Evolutionary conservation across 495 filamentous ascomycete species (phyloP), one percentile per base, ranked within the genome.

Genomic region (Neurospora sp.): DNA sequence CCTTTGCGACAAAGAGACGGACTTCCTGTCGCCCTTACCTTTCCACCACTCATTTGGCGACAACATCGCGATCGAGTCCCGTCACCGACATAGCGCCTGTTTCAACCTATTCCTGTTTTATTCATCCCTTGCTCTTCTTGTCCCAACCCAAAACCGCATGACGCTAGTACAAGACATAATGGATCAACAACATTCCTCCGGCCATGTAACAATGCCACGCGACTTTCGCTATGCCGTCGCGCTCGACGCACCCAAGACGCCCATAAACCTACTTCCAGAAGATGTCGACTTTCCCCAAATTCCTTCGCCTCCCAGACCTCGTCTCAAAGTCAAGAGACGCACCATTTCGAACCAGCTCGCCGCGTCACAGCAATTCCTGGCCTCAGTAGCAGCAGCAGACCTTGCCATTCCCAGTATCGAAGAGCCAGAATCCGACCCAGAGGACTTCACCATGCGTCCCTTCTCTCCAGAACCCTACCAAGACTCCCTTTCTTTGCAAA

Each of bases 351-450:
- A 78, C 11, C 83, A 83, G 61, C 77, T 86, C 18, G 77, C 83
- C 35, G 86, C 86, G 22, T 85, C 87, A 5, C 83, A 88, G 71
- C 85, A 88, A 35, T 88, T 88, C 72, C 80, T 88, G 4, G 86
- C 85, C 10, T 88, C 86, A 4, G 86, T 88, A 44, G 87, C 85
- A 59, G 86, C 87, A 41, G 87, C 86, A 71, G 85, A 86, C 76
- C 77, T 86, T n/a, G 84, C 86, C 39, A 84, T 88, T 39, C 86
- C 86, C 27, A 87, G 85, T 72, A 87, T 88, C 37, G 86, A 88
- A 75, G 78, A 82, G 72, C 78, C 78, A 14, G 76, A 80, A 38
- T 48, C 77, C 2, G 76, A 74, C 14, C 37, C 76, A 27, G 72
- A 78, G 44, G 84, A 83, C 73, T 77, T 74, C 38, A 80, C 82